phyloP scores from a whole-genome alignment of 495 filamentous ascomycete species.

The Extremus antarcticus region DNA sequence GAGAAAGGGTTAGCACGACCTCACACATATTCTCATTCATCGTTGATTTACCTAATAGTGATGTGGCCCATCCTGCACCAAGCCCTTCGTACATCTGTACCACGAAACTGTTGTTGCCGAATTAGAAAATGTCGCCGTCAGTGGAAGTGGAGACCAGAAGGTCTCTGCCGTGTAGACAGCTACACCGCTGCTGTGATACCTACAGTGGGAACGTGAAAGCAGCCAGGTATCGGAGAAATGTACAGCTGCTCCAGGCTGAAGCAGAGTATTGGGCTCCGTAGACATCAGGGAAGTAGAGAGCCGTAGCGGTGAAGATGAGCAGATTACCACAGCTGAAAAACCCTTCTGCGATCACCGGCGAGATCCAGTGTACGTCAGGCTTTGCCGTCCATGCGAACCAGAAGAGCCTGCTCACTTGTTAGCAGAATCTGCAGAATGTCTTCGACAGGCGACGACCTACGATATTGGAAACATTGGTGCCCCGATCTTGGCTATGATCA shows the following conservation, averaged over 20 bases:
- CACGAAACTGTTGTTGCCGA: conserved; percentile 8
- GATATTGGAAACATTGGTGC: conserved; percentile 9
- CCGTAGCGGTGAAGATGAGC: conserved; percentile 6
- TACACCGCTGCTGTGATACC: no score
- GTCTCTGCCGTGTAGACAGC: no score
- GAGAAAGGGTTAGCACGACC: no score
- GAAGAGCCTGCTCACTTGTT: conserved; percentile 13
- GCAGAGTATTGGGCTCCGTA: conserved; percentile 5
- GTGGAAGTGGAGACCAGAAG: no score
- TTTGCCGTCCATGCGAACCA: conserved; percentile 29
- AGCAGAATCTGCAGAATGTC: not conserved
- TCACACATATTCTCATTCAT: no score
- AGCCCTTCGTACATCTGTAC: conserved; percentile 24
- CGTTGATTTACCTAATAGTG: no score
- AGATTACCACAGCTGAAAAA: conserved; percentile 25
- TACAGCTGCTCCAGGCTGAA: not conserved
- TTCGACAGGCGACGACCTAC: not conserved
- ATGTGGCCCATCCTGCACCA: conserved; percentile 28
- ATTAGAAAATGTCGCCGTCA: no score
- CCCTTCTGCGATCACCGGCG: conserved; percentile 21
- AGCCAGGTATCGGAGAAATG: conserved; percentile 2
- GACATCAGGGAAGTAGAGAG: conserved; percentile 3
- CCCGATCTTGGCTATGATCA: conserved; percentile 21
- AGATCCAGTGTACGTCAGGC: conserved; percentile 18
- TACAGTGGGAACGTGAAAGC: not conserved